Base-by-base conservation (phyloP, 2,329 filamentous ascomycete species). In the Ophiostoma ips region DNA sequence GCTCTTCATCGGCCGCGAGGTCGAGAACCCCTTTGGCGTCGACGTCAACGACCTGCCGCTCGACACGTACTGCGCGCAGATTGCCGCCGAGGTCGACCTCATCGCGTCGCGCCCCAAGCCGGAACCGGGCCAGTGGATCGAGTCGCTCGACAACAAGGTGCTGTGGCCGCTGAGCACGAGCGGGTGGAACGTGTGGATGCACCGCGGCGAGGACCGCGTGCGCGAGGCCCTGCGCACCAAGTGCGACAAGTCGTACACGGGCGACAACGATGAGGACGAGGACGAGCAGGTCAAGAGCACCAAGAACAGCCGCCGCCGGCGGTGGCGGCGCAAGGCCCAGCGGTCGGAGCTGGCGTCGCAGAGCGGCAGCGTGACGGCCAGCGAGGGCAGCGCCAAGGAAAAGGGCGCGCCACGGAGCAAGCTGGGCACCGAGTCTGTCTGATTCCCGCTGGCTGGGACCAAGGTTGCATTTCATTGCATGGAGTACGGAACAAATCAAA, bases 31-130 rank as follows among this genome's bases (percentile, higher is more conserved):
- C 2, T 84, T 84, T 59, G 80, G 80, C 40, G 68, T 74, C 49
- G 80, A 84, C 55, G 79, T 83, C 52, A 84, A 84, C 58, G 80
- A 84, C 60, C 67, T 82, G 30, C 76, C 77, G 3, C 68, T 82
- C 11, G 80, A 84, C 59, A 66, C 67, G 2, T 84, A 76, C 67
- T 84, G 80, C 62, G 70, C 75, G 28, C 76, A 81, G 57, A 67
- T 84, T 16, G 75, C 77, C 19, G 64, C 70, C 44, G 81, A 84
- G 57, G 70, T 84, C 48, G 78, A 83, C 55, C 71, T 79, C 35
- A 72, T 84, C 54, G 76, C 77, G 6, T 70, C 71, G 48, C 68
- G 66, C 9, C 72, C 75, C 0, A 64, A 72, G 18, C 75, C 76
- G 2, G 66, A 66, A 28, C 64, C 68, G 36, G 60, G 66, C 5